phyloP scores from a whole-genome alignment of 2,329 filamentous ascomycete species.

The Phaeoacremonium minimum region DNA sequence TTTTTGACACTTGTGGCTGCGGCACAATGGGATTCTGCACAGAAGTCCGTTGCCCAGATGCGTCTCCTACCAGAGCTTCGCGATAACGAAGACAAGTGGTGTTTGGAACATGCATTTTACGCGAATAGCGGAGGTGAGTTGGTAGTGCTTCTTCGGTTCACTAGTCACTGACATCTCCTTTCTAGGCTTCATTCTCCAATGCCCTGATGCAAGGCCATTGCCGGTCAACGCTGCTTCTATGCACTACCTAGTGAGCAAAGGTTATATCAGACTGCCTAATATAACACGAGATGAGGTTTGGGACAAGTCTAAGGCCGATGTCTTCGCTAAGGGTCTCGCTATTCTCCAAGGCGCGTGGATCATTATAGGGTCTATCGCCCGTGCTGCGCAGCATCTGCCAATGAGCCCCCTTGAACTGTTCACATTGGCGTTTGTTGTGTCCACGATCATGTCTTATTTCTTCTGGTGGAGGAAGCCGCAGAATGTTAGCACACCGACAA shows the following conservation, averaged over 20 bases:
- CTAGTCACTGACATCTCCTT: too few species aligned
- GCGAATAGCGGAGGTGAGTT: neutral
- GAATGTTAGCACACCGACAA: too few species aligned
- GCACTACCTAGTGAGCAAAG: constrained; percentile 5
- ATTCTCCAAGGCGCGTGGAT: constrained; percentile 4
- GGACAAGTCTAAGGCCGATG: constrained; percentile 6
- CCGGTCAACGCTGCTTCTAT: constrained; percentile 8
- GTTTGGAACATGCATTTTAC: neutral
- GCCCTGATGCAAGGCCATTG: constrained; percentile 6
- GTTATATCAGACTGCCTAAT: constrained; percentile 2
- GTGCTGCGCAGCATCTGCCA: constrained; percentile 4
- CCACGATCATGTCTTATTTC: constrained; percentile 7
- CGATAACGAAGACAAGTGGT: neutral
- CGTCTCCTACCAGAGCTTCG: too few species aligned
- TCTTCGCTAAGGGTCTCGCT: constrained; percentile 6
- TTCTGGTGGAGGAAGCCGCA: constrained; percentile 12
- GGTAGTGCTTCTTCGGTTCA: too few species aligned
- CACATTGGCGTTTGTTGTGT: constrained; percentile 10
- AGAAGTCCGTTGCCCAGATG: neutral
- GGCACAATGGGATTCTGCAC: neutral
- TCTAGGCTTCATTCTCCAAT: constrained; percentile 4
- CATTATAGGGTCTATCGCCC: constrained; percentile 1
- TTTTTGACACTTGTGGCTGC: neutral
- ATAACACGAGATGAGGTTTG: constrained; percentile 2
- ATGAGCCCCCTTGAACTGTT: constrained; percentile 9